Conservation (phyloP, 2,329 filamentous ascomycete genomes). For the Aureobasidium sp. region DNA sequence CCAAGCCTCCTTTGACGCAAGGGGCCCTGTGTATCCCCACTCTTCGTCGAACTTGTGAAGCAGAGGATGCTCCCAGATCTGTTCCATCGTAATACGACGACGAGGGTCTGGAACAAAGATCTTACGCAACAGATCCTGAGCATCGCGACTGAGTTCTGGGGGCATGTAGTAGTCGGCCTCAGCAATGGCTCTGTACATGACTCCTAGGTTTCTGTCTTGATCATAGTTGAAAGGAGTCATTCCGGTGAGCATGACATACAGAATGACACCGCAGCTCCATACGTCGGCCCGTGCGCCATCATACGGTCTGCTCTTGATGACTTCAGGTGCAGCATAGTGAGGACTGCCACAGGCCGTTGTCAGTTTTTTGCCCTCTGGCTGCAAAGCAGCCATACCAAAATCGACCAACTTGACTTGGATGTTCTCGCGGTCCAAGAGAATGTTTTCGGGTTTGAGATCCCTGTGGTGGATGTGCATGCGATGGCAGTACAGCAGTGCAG, state of each 20-base stretch:
- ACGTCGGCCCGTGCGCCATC: conserved; percentile 82
- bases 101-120: conserved; percentile 76
- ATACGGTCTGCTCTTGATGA: conserved; percentile 71
- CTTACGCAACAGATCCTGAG: conserved; percentile 67
- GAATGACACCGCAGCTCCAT: conserved; percentile 87
- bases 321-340: conserved; percentile 91
- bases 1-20: conserved; percentile 40
- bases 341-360: conserved; percentile 92
- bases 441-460: conserved; percentile 95
- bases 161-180: conserved; percentile 44
- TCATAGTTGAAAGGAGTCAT: conserved; percentile 67
- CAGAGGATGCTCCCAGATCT: conserved; percentile 85
- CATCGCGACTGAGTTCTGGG: conserved; percentile 53
- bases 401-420: conserved; percentile 88
- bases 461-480: conserved; percentile 92
- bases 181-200: conserved; percentile 55
- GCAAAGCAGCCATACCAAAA: conserved; percentile 94
- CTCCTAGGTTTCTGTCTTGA: conserved; percentile 56
- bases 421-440: conserved; percentile 65
- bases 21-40: conserved; percentile 58
- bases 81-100: conserved; percentile 67
- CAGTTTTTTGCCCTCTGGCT: conserved; percentile 70
- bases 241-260: conserved; percentile 81
- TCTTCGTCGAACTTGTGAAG: conserved; percentile 70
- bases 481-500: conserved; percentile 87